Base-by-base conservation (phyloP, 1,284 basidiomycete species). In the Apiotrichum domesticum region DNA sequence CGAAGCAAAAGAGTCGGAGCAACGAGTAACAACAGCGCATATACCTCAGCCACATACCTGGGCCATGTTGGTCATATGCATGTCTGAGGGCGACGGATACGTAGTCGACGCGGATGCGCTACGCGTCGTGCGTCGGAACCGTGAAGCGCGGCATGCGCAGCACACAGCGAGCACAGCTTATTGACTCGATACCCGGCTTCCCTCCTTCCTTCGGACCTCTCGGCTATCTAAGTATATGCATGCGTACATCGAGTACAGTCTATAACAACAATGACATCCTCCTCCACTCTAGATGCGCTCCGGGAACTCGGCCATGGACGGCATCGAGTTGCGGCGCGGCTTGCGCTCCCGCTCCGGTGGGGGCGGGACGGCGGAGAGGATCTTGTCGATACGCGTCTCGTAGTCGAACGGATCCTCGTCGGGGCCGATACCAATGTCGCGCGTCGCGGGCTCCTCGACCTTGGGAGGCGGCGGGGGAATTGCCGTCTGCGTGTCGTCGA, bases 391-490 rank as follows among this genome's bases (percentile, higher is more conserved):
- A 15, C 57, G 56, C n/a, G 60, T 65, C 32, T 66, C 66, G 47
- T 68, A 66, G 21, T 64, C 61, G 43, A 66, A 59, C 2, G 61
- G 48, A 13, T 70, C 69, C 15, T 72, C 70, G 29, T 73, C 71
- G 3, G 67, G 61, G 2, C 71, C 69, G 3, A 70, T 64, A 11
- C 63, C 66, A 52, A 72, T 65, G 48, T 75, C 73, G 6, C 64
- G 63, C 62, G 70, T 72, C 35, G 43, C 34, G 3, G 64, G n/a
- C 32, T 48, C 37, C 21, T 54, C 49, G 1, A 21, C 14, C 32
- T 35, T 55, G 33, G 46, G 58, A 41, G 44, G 49, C 3, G 48
- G 64, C 35, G 46, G 56, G 6, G 29, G 39, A 7, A 54, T 44
- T 32, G 51, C 47, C 51, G 52, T 6, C 51, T 52, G 11, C 35